These are phyloP conservation scores for Hymenoscyphus salicellus DNA, from an alignment of 2,329 filamentous ascomycete species.

Conservation along the genomic window DNA sequence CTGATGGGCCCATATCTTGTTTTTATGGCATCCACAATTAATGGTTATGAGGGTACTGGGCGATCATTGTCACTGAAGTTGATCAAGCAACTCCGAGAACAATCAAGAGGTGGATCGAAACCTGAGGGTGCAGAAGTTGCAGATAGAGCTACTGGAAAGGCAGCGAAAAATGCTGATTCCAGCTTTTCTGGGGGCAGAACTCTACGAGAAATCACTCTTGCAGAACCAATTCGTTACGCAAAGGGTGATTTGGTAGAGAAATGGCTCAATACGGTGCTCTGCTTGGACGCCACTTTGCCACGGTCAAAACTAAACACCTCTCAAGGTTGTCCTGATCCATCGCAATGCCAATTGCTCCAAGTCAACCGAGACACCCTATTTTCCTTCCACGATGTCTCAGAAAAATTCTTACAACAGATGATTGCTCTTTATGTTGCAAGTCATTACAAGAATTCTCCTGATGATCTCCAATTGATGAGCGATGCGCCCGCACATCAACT, in stretches of 20 bases:
- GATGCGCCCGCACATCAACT: slow-evolving; percentile 96
- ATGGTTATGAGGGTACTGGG: slow-evolving; percentile 96
- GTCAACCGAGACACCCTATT: slow-evolving; percentile 98
- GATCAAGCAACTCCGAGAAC: slow-evolving; percentile 93
- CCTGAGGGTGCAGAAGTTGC: slow-evolving; percentile 62
- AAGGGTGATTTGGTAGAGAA: slow-evolving; percentile 88
- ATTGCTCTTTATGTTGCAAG: slow-evolving; percentile 95
- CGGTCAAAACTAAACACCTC: slow-evolving; percentile 41
- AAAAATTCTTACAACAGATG: slow-evolving; percentile 97
- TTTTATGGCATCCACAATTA: slow-evolving; percentile 99
- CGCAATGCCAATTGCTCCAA: slow-evolving; percentile 84
- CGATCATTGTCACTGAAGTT: slow-evolving; percentile 92
- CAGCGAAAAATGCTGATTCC: slow-evolving; percentile 60
- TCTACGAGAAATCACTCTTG: slow-evolving; percentile 85
- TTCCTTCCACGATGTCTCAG: slow-evolving; percentile 94
- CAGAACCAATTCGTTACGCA: slow-evolving; percentile 92
- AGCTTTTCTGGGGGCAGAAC: slow-evolving; percentile 66
- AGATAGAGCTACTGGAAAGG: slow-evolving; percentile 75
- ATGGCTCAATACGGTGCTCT: slow-evolving; percentile 93
- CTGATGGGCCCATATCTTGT: slow-evolving; percentile 95
- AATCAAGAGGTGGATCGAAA: slow-evolving; percentile 66
- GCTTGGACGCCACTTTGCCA: slow-evolving; percentile 87
- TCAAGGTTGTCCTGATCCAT: slow-evolving; percentile 79
- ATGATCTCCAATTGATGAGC: slow-evolving; percentile 97
- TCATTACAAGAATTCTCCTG: slow-evolving; percentile 97